phyloP scores from a whole-genome alignment of 1,139 yeast species.

The Protomyces macrosporus region DNA sequence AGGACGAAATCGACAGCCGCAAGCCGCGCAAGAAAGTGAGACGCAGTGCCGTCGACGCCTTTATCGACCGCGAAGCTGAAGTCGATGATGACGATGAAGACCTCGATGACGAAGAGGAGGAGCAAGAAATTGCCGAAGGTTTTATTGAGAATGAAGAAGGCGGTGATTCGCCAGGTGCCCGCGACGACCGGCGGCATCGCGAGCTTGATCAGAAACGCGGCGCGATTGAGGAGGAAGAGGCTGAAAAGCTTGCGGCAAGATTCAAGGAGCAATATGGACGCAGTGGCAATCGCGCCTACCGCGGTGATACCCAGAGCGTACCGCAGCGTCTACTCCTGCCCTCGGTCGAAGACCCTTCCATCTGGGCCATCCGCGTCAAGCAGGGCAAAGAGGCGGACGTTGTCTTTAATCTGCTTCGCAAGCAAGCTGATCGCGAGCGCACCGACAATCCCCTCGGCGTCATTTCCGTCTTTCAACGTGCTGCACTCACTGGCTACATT shows the following conservation, averaged over 20 bases:
- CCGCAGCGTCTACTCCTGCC: conserved; percentile 92
- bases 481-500: conserved; percentile 81
- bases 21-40: conserved; percentile 58
- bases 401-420: conserved; percentile 76
- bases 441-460: conserved; percentile 62
- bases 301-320: conserved; percentile 83
- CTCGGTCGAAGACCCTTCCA: conserved; percentile 91
- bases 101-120: conserved; percentile 88
- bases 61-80: conserved; percentile 97
- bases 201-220: conserved; percentile 88
- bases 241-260: conserved; percentile 87
- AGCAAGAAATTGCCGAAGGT: conserved; percentile 62
- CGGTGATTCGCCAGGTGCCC: conserved; percentile 36
- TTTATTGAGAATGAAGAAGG: conserved; percentile 52
- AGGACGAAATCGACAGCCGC: conserved; percentile 35
- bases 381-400: conserved; percentile 91
- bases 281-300: conserved; percentile 69
- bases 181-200: conserved; percentile 72
- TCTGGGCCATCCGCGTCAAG: conserved; percentile 91
- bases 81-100: conserved; percentile 98
- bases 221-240: conserved; percentile 88
- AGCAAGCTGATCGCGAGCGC: conserved; percentile 63
- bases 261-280: conserved; percentile 90
- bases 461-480: conserved; percentile 90
- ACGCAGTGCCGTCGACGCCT: conserved; percentile 75